phyloP scores from a whole-genome alignment of 495 filamentous ascomycete genomes.

The Tuber indicum region DNA sequence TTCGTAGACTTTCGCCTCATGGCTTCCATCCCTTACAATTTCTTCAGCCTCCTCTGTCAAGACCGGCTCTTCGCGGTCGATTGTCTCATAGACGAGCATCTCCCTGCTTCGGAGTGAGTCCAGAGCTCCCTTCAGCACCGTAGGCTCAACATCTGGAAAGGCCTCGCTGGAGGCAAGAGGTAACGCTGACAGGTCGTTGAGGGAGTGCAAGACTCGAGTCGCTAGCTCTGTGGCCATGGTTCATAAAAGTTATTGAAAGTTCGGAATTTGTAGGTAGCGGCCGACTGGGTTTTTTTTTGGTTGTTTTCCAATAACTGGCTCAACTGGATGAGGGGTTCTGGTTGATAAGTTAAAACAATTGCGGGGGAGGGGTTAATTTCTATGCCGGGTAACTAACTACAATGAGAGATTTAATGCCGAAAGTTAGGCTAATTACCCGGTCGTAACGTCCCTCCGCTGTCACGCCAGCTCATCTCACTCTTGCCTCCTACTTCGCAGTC shows the following conservation, averaged over 20 bases:
- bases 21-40: slow-evolving; percentile 77
- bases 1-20: slow-evolving; percentile 91
- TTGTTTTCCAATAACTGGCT: neutral
- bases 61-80: slow-evolving; percentile 68
- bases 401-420: neutral
- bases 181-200: slow-evolving; percentile 54
- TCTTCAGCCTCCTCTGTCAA: slow-evolving; percentile 71
- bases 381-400: neutral
- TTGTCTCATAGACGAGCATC: slow-evolving; percentile 79
- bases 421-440: neutral
- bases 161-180: slow-evolving; percentile 66
- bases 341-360: neutral
- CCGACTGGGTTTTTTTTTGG: neutral
- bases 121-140: slow-evolving; percentile 73
- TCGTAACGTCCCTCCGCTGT: neutral
- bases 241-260: neutral
- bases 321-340: neutral
- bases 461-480: neutral
- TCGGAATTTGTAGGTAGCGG: neutral
- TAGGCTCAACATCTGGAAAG: slow-evolving; percentile 66
- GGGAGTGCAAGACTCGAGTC: slow-evolving; percentile 57
- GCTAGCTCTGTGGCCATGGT: slow-evolving; percentile 59
- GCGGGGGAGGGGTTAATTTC: neutral
- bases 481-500: neutral
- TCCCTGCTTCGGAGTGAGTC: slow-evolving; percentile 74